Evolutionary conservation across 108 stramenopile species (phyloP), one percentile per base, ranked within the genome.

Genomic region (Cyclotella baltica): DNA sequence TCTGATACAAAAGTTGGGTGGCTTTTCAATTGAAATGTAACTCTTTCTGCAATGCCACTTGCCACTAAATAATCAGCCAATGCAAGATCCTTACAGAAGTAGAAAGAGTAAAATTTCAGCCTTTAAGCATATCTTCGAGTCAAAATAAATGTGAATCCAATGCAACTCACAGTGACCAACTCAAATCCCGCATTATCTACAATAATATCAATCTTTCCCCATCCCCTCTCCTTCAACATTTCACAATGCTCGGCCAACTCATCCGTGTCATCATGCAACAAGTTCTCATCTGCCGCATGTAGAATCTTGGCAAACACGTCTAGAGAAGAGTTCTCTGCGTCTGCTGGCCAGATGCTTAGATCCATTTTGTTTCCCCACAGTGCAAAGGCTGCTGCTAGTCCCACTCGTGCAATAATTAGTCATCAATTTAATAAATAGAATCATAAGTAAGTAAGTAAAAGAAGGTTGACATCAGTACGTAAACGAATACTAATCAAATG

Each of bases 361-460:
- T 98, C 98, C 97, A 97, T 97, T 61, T 94, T 94, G 63, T 98
- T 98, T 5, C 97, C 98, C 98, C 98, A 98, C 1, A 98, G 83
- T 0, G 96, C 89, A 72, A 91, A 88, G 10, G 83, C 84, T 4
- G 83, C 78, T 1, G 93, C 91, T 19, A 92, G 52, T 59, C 82
- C 73, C 46, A 88, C 67, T 0, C 92, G 55, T 56, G 25, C 25
- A 25, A 27, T 2, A 25, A 56, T 5, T 25, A 1, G 6, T 48
- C 47, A 6, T 48, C 19, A 48, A 1, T 6, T 16, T 2, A 2
- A 1, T n/a, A n/a, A 1, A n/a, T n/a, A 2, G 1, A 48, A n/a
- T 2, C 47, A n/a, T 48, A 48, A 48, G 47, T 4, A n/a, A 1
- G 2, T 6, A 6, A 48, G n/a, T n/a, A n/a, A n/a, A n/a, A n/a